Evolutionary conservation across 1,284 basidiomycete species (phyloP), one percentile per base, ranked within the genome.

Genomic region (Agroathelia rolfsii): DNA sequence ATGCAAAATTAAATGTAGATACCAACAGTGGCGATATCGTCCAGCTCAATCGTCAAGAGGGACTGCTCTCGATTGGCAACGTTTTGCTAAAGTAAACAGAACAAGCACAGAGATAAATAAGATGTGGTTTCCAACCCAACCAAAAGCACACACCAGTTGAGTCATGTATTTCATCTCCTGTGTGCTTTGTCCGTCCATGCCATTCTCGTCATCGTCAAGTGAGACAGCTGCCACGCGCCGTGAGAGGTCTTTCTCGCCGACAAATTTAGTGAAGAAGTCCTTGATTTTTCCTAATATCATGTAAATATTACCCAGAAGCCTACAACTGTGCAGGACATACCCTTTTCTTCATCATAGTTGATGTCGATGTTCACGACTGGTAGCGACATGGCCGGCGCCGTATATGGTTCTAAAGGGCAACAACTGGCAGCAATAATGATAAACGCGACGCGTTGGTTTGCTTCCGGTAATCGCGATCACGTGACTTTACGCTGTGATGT

Each of bases 1-100:
- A 17, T 34, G 16, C 23, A 23, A 4, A 0, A 22, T n/a, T 29
- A 8, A 36, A 24, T 25, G 26, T 35, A 8, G 13, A 11, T 15
- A 42, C 69, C 43, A 46, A 78, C 84, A 46, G 71, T 66, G 38
- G 68, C 62, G 17, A 93, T 61, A 52, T 93, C 88, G 51, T 89
- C 84, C 18, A 93, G 56, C 42, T 89, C 84, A 43, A 93, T 73
- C 26, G 76, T 62, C 11, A 93, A 63, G 69, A 81, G 81, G 43
- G 87, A 75, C 51, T 92, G 85, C 40, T 94, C 84, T 28, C 94
- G 75, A 57, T 98, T 95, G 32, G 93, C 87, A 40, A 98, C 83
- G 34, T 71, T 71, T 82, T 93, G 86, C 85, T 92, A 44, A n/a
- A n/a, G n/a, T n/a, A n/a, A n/a, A n/a, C n/a, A 41, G 42, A 36